phyloP scores from a whole-genome alignment of 73 alveolate genomes.

The Symbiodinium natans region DNA sequence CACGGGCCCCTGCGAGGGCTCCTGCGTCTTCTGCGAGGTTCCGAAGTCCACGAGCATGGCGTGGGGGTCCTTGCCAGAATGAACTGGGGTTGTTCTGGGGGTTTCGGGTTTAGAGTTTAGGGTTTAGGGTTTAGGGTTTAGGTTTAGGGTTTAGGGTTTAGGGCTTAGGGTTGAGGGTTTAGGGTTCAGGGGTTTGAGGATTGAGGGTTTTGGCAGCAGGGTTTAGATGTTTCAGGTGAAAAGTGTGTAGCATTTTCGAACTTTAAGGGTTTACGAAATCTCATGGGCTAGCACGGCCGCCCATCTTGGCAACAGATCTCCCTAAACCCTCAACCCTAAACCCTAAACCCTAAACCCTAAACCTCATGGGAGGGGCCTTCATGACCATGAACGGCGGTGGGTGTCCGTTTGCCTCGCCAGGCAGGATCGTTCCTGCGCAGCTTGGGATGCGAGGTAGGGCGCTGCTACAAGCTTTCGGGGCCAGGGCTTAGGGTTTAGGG shows the following conservation, averaged over 20 bases:
- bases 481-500: not conserved
- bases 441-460: not conserved
- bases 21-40: conserved; percentile 7
- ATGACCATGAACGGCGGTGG: conserved; percentile 65
- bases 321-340: not conserved
- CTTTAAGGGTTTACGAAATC: no score
- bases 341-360: not conserved
- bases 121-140: not conserved
- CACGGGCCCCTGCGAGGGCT: conserved; percentile 23
- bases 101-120: not conserved
- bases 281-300: no score
- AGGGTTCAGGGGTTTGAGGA: not conserved
- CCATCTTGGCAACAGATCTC: no score
- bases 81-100: not conserved
- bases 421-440: conserved; percentile 57
- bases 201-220: no score
- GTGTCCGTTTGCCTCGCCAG: conserved; percentile 55
- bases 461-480: not conserved
- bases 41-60: conserved; percentile 80
- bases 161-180: not conserved
- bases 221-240: no score
- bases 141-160: not conserved
- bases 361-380: not conserved
- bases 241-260: no score
- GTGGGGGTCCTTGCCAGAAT: conserved; percentile 55